Base-by-base conservation (phyloP, 2,329 filamentous ascomycete genomes). In the Nemania bipapillata region DNA sequence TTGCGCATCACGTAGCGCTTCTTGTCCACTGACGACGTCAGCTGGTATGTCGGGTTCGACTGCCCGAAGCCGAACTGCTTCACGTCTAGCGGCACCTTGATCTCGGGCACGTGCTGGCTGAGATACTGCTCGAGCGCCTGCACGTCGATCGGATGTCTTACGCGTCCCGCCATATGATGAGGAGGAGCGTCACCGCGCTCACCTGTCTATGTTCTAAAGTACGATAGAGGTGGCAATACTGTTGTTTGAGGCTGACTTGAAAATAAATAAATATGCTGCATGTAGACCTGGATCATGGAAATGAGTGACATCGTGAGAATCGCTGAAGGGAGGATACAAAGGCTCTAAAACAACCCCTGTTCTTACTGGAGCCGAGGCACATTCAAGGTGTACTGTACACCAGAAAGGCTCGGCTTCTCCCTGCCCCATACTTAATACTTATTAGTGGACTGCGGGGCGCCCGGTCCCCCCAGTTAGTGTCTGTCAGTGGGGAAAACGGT, bases 21-120 rank as follows among this genome's bases (percentile, higher is more conserved):
- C 59, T 90, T 89, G 78, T 89, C 85, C 72, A 89, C 85, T 59
- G 90, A 90, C 60, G 90, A 90, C 17, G 90, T 97, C 77, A 98
- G 86, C 77, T 95, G 93, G 83, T 98, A 99, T 2, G 96, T 99
- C 52, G 96, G 96, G 79, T 98, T 99, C 66, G 93, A 97, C 83
- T 98, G 96, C 68, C 96, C 96, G 80, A 96, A 98, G 76, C 94
- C 93, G 79, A 98, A 99, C 92, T 98, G 95, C 83, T 97, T 96
- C 73, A 98, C 84, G 53, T 94, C 90, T 72, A 98, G 83, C 0
- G 96, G 96, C 15, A 89, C 87, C 81, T 91, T 88, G 78, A 99
- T 94, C 76, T 91, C 87, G 2, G 93, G 93, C n/a, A 97, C 92
- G 82, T 94, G 86, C 70, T 87, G 81, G 63, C 86, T 83, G 73